Evolutionary conservation across 2,329 filamentous ascomycete species (phyloP).

Genomic region (Nemania sp.): DNA sequence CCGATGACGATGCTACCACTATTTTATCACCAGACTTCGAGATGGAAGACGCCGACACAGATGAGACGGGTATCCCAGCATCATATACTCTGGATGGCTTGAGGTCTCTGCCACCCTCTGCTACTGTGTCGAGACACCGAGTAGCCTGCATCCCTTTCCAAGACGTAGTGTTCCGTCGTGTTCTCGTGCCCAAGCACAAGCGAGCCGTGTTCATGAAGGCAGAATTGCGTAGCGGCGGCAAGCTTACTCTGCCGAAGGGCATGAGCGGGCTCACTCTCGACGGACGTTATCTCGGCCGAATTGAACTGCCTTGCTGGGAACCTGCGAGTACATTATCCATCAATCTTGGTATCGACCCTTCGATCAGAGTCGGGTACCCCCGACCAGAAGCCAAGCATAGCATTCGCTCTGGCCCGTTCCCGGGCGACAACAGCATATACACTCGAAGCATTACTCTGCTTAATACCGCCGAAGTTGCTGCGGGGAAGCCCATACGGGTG

Average conservation of each 20-base stretch:
- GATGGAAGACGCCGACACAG: conserved; percentile 58
- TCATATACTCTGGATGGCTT: conserved; percentile 63
- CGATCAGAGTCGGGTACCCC: conserved; percentile 57
- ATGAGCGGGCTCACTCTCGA: conserved; percentile 64
- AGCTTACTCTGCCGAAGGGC: conserved; percentile 59
- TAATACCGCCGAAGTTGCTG: conserved; percentile 50
- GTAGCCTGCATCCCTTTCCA: conserved; percentile 58
- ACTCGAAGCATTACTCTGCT: conserved; percentile 52
- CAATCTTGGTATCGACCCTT: conserved; percentile 62
- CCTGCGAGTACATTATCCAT: conserved; percentile 58
- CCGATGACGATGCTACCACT: conserved; percentile 22
- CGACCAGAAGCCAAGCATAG: conserved; percentile 55
- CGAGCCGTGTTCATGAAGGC: conserved; percentile 63
- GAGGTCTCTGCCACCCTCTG: conserved; percentile 58
- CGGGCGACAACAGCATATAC: conserved; percentile 53
- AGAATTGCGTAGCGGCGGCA: conserved; percentile 57
- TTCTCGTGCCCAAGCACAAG: conserved; percentile 63
- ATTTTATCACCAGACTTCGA: conserved; percentile 34
- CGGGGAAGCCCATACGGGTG: conserved; percentile 47
- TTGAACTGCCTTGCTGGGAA: conserved; percentile 57
- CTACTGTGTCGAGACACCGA: conserved; percentile 59
- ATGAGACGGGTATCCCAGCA: conserved; percentile 62
- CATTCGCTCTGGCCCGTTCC: conserved; percentile 41
- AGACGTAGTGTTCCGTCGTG: conserved; percentile 57
- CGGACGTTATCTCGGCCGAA: conserved; percentile 62